phyloP scores from a whole-genome alignment of 2,329 filamentous ascomycete genomes.

The Gnomoniopsis sp. region DNA sequence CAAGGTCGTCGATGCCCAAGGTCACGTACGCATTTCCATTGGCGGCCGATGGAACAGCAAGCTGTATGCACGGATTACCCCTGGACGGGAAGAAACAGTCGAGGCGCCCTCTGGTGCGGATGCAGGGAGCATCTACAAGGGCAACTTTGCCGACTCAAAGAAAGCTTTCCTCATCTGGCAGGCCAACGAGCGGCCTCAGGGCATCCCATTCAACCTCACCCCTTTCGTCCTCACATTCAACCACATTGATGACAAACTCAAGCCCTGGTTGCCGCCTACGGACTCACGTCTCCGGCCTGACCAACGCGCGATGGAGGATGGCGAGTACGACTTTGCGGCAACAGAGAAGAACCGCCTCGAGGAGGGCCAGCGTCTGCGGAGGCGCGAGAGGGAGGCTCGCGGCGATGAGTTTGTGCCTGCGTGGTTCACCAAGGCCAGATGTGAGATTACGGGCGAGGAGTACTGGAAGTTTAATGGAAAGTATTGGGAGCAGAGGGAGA shows the following conservation, averaged over 20 bases:
- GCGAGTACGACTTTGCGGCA: conserved; percentile 91
- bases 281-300: conserved; percentile 92
- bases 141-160: conserved; percentile 58
- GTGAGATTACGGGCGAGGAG: conserved; percentile 78
- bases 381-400: conserved; percentile 67
- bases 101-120: conserved; percentile 50
- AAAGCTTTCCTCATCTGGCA: conserved; percentile 93
- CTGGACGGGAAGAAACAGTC: conserved; percentile 77
- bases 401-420: conserved; percentile 81
- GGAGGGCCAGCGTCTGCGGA: conserved; percentile 78
- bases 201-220: conserved; percentile 95
- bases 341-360: conserved; percentile 93
- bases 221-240: conserved; percentile 93
- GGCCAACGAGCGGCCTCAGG: conserved; percentile 72
- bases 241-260: conserved; percentile 79
- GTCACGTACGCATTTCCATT: conserved; percentile 82
- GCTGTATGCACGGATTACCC: conserved; percentile 88
- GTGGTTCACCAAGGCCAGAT: conserved; percentile 76
- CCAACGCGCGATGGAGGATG: conserved; percentile 97
- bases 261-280: conserved; percentile 77
- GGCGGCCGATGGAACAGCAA: conserved; percentile 97
- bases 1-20: conserved; percentile 75
- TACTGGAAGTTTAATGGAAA: conserved; percentile 87
- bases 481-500: conserved; percentile 78
- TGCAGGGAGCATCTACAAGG: conserved; percentile 33